Base-by-base conservation (phyloP, 306 rosid species). In the Prunus kanzakura region DNA sequence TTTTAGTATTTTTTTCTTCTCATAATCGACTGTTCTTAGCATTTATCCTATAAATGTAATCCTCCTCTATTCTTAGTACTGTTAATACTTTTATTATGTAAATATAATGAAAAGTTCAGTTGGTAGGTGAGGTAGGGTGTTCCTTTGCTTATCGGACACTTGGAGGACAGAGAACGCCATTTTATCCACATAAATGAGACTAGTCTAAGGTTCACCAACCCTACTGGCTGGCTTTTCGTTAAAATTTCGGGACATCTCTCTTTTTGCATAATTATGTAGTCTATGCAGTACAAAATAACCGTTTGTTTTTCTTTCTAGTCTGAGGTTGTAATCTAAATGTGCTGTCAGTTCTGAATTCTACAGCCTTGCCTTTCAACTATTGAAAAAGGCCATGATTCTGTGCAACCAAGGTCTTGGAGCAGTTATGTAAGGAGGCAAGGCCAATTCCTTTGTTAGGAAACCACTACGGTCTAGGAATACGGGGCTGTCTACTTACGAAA, bases 171-270 rank as follows among this genome's bases (percentile, higher is more conserved):
- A 23, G 18, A 20, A 51, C 6, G 29, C 18, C 52, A 51, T 20
- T 9, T 22, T 51, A 46, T 30, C 49, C n/a, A n/a, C 29, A 8
- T 4, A 38, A 58, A 58, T 29, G 16, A 49, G 45, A 50, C 32
- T 25, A n/a, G 54, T 69, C 45, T 1, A 49, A 15, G 22, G 32
- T 46, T 60, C 71, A 61, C 71, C 81, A 47, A 58, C 81, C 22
- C 63, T 38, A 22, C 45, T 38, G 4, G 45, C n/a, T 71, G 18
- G 47, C 45, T 15, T 38, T 11, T 29, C 47, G 12, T 52, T 30
- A 52, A 15, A 70, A 19, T 25, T 11, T 20, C 47, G 19, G 6
- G 29, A 29, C 22, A 50, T 16, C 4, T 18, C 47, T 30, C 61
- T 1, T 67, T 67, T 29, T 9, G 47, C 58, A 18, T 11, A 8